Base-by-base conservation (phyloP, 768 basidiomycete genomes). In the Pholiota conissans region DNA sequence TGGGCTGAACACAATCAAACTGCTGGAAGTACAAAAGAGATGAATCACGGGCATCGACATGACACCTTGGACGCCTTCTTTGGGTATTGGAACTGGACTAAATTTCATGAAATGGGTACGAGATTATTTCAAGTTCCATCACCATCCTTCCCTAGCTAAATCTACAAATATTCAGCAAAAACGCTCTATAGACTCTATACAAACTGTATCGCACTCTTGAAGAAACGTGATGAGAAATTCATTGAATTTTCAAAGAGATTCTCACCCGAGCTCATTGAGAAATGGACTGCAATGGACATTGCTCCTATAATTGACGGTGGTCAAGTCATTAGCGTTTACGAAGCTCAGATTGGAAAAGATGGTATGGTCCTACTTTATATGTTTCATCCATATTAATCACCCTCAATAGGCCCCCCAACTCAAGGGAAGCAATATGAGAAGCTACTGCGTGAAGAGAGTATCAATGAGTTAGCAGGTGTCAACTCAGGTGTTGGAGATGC, bases 21-120 rank as follows among this genome's bases (percentile, higher is more conserved):
- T 5, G 65, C 59, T 3, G 67, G 65, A 9, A 69, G 66, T 56
- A 73, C 70, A 2, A 68, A 67, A 30, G 64, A 73, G 51, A 56
- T 57, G 60, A 73, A 73, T 40, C 59, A 61, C 26, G 72, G 70
- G 0, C 67, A 73, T 50, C 63, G 68, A 2, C 70, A 73, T 45
- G 71, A 72, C 51, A 64, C 48, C n/a, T 53, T 73, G 3, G 69
- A 70, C 29, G 69, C 67, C 37, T 61, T 59, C 32, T 56, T 56
- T 26, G 57, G 56, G 3, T 63, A 57, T 39, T 69, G 67, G 68
- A 73, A 69, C 47, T 69, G 66, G 67, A 56, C 59, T 2, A 73
- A 73, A 53, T 22, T 63, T 10, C 61, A 60, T 30, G 57, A 60
- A n/a, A 56, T 69, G 26, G 54, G 67, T 71, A 22, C 18, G 53